phyloP scores from a whole-genome alignment of 345 rosid genomes.

The Syzygium aromaticum region DNA sequence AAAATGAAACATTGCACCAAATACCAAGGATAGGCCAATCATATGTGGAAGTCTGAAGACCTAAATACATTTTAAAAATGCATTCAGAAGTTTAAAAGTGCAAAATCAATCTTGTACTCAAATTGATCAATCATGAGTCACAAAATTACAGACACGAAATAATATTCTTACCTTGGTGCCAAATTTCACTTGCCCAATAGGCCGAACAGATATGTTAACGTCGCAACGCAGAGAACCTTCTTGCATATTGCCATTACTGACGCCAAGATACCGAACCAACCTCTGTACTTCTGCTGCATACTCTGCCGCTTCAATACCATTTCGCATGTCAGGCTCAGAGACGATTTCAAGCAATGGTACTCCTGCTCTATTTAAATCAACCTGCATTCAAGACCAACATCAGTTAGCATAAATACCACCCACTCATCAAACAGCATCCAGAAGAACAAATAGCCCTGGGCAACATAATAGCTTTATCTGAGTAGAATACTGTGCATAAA shows the following conservation, averaged over 20 bases:
- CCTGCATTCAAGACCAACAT: constrained; percentile 33
- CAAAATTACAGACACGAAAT: not conserved
- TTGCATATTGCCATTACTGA: constrained; percentile 90
- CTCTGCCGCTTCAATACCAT: constrained; percentile 80
- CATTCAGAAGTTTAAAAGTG: not conserved
- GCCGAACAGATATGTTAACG: constrained; percentile 91
- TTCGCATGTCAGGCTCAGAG: constrained; percentile 98
- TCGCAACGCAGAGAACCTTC: constrained; percentile 97
- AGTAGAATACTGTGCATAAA: not conserved
- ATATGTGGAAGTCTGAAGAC: not conserved
- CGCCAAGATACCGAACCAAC: constrained; percentile 74
- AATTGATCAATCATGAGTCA: not conserved
- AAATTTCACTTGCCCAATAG: constrained; percentile 64
- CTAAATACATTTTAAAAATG: not conserved
- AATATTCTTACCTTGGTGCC: constrained; percentile 72
- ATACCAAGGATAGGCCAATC: not conserved
- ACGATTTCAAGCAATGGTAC: constrained; percentile 96
- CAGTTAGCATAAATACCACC: constrained; percentile 1
- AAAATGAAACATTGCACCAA: not conserved
- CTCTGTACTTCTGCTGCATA: constrained; percentile 81
- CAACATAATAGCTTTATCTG: not conserved
- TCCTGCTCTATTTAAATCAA: constrained; percentile 93
- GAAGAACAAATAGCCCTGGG: not conserved
- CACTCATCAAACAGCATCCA: not conserved
- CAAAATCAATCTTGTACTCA: not conserved